Conservation (phyloP, 2,329 filamentous ascomycete species). For the Coleophoma eucalyptorum region DNA sequence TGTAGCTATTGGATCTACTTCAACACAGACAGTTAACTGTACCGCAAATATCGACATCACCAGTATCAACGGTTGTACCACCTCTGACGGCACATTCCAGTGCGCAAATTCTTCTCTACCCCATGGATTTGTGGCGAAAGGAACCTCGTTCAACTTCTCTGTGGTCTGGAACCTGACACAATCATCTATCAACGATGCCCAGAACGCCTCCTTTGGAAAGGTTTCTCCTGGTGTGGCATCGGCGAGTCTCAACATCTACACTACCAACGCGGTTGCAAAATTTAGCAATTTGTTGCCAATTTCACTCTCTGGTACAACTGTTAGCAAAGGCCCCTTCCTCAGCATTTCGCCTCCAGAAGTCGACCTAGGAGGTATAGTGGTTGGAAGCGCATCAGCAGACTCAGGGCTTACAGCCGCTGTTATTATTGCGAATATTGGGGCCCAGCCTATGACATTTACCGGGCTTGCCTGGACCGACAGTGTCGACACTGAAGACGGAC, state of each 20-base stretch:
- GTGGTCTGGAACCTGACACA: conserved; percentile 34
- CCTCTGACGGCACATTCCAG: conserved; percentile 31
- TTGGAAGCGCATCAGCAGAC: conserved; percentile 24
- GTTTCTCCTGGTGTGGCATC: conserved; percentile 32
- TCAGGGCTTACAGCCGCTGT: conserved; percentile 26
- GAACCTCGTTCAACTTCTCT: conserved; percentile 34
- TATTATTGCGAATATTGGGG: conserved; percentile 34
- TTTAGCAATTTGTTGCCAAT: conserved; percentile 34
- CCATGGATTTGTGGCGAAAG: conserved; percentile 28
- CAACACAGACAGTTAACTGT: conserved; percentile 29
- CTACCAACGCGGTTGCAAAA: conserved; percentile 30
- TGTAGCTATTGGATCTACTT: conserved; percentile 28
- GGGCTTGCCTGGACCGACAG: conserved; percentile 30
- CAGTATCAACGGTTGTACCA: conserved; percentile 31
- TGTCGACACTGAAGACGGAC: conserved; percentile 10
- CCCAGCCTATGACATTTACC: conserved; percentile 29
- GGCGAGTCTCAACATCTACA: conserved; percentile 32
- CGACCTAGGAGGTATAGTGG: conserved; percentile 35
- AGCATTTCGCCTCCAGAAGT: conserved; percentile 31
- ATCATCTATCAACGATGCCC: conserved; percentile 16
- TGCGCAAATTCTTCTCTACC: conserved; percentile 34
- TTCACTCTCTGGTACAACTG: conserved; percentile 32
- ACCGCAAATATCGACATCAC: conserved; percentile 33
- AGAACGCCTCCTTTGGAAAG: conserved; percentile 20
- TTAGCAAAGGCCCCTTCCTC: conserved; percentile 32